These are phyloP conservation scores for Helichrysum umbraculigerum DNA, from an alignment of 129 eudicot species.

Conservation along the genomic window DNA sequence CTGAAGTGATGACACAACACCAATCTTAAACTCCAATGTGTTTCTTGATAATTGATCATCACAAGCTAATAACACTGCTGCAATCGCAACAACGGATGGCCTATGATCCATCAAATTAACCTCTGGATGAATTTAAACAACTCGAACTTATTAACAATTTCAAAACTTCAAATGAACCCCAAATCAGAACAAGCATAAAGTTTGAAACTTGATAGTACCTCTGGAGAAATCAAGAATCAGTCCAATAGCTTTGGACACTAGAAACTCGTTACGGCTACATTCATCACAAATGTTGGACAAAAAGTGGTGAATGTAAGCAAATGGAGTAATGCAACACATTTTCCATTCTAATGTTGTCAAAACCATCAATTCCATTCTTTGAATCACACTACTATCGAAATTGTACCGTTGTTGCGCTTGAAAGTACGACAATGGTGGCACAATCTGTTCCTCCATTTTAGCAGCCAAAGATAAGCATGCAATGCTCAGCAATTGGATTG, in stretches of 20 bases:
- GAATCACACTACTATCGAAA: slow-evolving; percentile 40
- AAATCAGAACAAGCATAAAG: slow-evolving; percentile 10
- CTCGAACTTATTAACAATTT: not conserved
- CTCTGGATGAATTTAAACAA: slow-evolving; percentile 47
- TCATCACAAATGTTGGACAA: slow-evolving; percentile 40
- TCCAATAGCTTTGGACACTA: slow-evolving; percentile 39
- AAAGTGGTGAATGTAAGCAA: slow-evolving; percentile 62
- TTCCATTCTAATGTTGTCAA: slow-evolving; percentile 66
- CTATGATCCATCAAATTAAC: slow-evolving; percentile 53
- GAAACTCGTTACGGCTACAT: slow-evolving; percentile 24
- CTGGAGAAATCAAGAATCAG: slow-evolving; percentile 44
- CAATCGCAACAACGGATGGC: slow-evolving; percentile 72
- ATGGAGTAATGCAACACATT: slow-evolving; percentile 64
- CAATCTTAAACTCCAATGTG: slow-evolving; percentile 54
- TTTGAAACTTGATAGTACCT: slow-evolving; percentile 41
- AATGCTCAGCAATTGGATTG: slow-evolving; percentile 51
- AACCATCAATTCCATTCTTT: slow-evolving; percentile 71
- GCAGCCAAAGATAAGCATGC: slow-evolving; percentile 86
- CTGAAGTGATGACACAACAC: slow-evolving; percentile 49
- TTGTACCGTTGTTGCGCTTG: slow-evolving; percentile 37
- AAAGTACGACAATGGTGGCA: slow-evolving; percentile 44
- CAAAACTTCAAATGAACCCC: not conserved
- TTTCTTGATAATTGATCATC: slow-evolving; percentile 47
- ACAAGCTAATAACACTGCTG: slow-evolving; percentile 66
- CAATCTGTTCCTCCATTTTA: slow-evolving; percentile 67